Evolutionary conservation across 345 rosid species (phyloP).

Genomic region (Salix suchowensis): DNA sequence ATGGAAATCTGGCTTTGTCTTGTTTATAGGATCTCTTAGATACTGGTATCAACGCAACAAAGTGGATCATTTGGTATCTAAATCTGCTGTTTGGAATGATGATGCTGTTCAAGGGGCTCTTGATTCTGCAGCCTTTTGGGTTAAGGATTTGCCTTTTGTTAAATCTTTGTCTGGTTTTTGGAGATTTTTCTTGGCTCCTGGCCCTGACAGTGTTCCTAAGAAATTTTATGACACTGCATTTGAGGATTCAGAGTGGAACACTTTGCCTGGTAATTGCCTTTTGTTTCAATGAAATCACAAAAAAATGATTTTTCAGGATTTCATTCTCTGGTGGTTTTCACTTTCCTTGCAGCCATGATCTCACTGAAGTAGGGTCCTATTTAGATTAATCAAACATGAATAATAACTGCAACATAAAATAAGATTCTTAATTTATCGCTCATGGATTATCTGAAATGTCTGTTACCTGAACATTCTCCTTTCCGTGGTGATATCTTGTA

Average conservation of each 20-base stretch:
- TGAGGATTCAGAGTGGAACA: constrained; percentile 70
- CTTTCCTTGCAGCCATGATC: background rate
- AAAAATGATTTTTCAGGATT: background rate
- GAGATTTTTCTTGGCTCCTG: constrained; percentile 78
- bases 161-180: constrained; percentile 82
- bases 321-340: background rate
- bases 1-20: no score
- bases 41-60: constrained; percentile 79
- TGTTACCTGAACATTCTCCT: background rate
- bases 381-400: background rate
- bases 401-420: background rate
- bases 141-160: constrained; percentile 70
- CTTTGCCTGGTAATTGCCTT: constrained; percentile 59
- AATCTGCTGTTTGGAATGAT: constrained; percentile 84
- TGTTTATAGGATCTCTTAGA: constrained; percentile 59
- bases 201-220: constrained; percentile 54
- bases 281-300: background rate
- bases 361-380: background rate
- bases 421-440: background rate
- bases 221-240: constrained; percentile 50
- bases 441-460: background rate
- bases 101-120: constrained; percentile 74
- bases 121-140: constrained; percentile 75
- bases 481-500: constrained; percentile 11
- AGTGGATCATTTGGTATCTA: constrained; percentile 58